Conservation (phyloP, 1,284 basidiomycete genomes). For the Golubevia sp. region DNA sequence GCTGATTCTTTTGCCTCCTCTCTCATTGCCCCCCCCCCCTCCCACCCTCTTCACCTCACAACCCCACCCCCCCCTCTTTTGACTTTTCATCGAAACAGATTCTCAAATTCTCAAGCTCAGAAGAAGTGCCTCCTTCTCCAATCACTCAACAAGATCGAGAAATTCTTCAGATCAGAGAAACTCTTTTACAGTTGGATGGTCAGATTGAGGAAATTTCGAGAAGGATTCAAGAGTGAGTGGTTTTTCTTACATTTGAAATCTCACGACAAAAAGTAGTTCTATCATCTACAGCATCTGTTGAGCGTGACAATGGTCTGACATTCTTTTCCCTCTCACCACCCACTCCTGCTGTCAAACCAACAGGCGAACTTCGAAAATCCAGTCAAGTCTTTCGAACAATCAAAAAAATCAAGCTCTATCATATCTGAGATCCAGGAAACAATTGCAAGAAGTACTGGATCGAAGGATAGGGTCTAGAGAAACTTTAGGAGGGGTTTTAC, state of each 20-base stretch:
- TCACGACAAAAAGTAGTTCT: no score
- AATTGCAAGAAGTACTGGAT: slow-evolving; percentile 75
- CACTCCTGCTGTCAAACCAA: slow-evolving; percentile 6
- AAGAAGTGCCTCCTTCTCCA: slow-evolving; percentile 1
- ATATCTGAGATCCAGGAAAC: slow-evolving; percentile 78
- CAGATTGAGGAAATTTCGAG: slow-evolving; percentile 73
- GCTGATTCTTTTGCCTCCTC: neutral
- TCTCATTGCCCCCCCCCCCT: no score
- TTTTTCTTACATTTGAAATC: no score
- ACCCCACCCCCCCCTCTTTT: no score
- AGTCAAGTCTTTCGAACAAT: slow-evolving; percentile 70
- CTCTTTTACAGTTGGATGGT: slow-evolving; percentile 69
- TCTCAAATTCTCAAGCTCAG: slow-evolving; percentile 22
- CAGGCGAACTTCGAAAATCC: slow-evolving; percentile 73
- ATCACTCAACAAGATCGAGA: slow-evolving; percentile 75
- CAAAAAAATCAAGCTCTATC: slow-evolving; percentile 75
- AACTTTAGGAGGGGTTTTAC: slow-evolving; percentile 75
- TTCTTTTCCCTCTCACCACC: neutral
- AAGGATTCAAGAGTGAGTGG: slow-evolving; percentile 72
- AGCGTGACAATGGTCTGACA: neutral
- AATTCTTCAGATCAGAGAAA: slow-evolving; percentile 75
- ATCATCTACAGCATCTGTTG: no score
- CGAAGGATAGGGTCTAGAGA: slow-evolving; percentile 76
- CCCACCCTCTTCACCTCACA: no score
- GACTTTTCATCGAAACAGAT: slow-evolving; percentile 7